Evolutionary conservation across 1,284 basidiomycete genomes (phyloP).

Genomic region (Ganoderma lucidum): DNA sequence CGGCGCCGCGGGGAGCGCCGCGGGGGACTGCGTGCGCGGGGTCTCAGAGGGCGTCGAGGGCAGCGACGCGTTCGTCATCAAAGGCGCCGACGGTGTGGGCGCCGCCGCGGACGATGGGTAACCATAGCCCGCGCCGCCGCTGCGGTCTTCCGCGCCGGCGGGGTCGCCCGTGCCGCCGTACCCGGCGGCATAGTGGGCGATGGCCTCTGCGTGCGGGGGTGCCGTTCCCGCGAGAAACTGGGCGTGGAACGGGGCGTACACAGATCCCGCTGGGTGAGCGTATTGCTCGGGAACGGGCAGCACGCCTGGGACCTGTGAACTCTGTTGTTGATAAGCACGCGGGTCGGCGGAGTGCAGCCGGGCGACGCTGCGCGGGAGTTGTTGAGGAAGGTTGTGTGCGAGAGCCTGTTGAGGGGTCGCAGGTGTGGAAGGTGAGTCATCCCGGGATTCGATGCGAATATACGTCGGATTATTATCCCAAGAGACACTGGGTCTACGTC

Average conservation of each 20-base stretch:
- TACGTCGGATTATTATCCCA: not conserved
- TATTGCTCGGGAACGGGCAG: not conserved
- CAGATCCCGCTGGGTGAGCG: not conserved
- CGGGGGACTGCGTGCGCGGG: not conserved
- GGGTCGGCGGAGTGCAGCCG: not conserved
- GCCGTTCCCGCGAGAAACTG: not conserved
- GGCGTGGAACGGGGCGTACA: slow-evolving; percentile 1
- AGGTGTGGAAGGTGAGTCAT: not conserved
- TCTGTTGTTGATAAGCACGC: not conserved
- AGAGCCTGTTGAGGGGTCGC: not conserved
- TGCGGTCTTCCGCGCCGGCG: not conserved
- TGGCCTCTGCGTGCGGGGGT: not conserved
- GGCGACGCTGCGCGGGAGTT: not conserved
- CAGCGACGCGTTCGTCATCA: not conserved
- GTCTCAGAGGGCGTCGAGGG: not conserved
- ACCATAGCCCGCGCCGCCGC: not conserved
- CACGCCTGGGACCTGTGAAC: not conserved
- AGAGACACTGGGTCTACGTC: not conserved
- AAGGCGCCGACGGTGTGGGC: slow-evolving; percentile 1
- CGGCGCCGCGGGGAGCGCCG: not conserved
- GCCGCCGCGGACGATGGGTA: not conserved
- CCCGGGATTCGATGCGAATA: not conserved
- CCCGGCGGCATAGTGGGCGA: not conserved
- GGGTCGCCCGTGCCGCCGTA: not conserved
- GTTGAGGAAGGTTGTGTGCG: not conserved